Conservation (phyloP, 305 asterid genomes). For the Solanum aculeatissimum region DNA sequence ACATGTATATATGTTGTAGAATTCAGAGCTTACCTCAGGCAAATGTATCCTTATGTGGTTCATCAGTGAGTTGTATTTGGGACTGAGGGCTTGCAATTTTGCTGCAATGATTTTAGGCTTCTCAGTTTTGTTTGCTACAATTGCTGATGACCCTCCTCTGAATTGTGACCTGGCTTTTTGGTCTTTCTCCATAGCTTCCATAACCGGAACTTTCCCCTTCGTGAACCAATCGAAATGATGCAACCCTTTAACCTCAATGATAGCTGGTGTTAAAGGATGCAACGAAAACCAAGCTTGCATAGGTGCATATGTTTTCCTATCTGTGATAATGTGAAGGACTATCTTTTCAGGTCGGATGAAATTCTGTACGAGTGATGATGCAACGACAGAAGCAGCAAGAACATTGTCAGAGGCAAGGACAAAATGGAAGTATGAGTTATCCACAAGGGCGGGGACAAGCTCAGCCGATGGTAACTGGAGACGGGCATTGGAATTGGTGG, state of each 20-base stretch:
- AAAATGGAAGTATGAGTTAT: constrained; percentile 70
- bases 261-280: constrained; percentile 64
- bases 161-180: constrained; percentile 65
- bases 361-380: constrained; percentile 63
- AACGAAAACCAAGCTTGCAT: constrained; percentile 99
- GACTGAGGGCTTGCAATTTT: constrained; percentile 90
- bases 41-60: constrained; percentile 88
- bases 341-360: constrained; percentile 50
- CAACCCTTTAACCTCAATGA: constrained; percentile 78
- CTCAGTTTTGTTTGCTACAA: constrained; percentile 72
- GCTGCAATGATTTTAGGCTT: constrained; percentile 85
- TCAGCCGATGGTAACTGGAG: constrained; percentile 84
- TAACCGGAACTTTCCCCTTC: constrained; percentile 82
- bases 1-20: not conserved
- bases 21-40: constrained; percentile 54
- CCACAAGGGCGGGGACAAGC: constrained; percentile 65
- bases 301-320: constrained; percentile 72
- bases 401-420: constrained; percentile 87
- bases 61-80: constrained; percentile 86
- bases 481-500: constrained; percentile 74
- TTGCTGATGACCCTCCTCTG: constrained; percentile 91
- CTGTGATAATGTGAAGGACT: constrained; percentile 82
- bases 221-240: constrained; percentile 95
- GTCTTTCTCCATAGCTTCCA: constrained; percentile 98
- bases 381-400: constrained; percentile 92